Evolutionary conservation across 305 asterid genomes (phyloP), one percentile per base, ranked within the genome.

Genomic region (Nicotiana rustica): DNA sequence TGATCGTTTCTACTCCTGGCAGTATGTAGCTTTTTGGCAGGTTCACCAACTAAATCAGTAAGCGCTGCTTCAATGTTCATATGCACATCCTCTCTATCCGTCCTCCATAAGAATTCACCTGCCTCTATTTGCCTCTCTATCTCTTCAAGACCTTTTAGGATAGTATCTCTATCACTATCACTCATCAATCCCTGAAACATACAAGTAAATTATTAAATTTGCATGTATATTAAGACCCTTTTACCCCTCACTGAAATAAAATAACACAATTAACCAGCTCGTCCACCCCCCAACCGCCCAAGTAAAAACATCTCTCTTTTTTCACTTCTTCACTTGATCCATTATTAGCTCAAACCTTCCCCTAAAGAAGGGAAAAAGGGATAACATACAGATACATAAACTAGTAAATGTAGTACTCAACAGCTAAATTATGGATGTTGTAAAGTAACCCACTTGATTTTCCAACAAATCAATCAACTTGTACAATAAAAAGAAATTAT

Each of bases 21-120:
- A 60, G 99, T 96, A 84, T 96, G 99, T 44, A 96, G 98, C 91
- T 94, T 96, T 90, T 96, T 96, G 3, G 99, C 99, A 36, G 99
- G 94, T 88, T 96, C 99, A 6, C 99, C 99, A 81, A 96, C 92
- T 83, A 96, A 88, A 87, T 96, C 98, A 1, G 97, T 96, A 47
- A 96, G 99, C 0, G 98, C 91, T 52, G 99, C 99, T 89, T 96
- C 99, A 59, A 96, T 96, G 87, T 96, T 96, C 99, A 96, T 96
- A 86, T 94, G 99, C 81, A 96, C 99, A 79, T 96, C 99, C 91
- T 96, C 98, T 84, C 99, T 92, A 80, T 96, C 98, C 25, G 93
- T 91, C 92, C 98, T 90, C 99, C 99, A 96, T 19, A 83, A 86
- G 69, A 96, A 96, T 81, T 93, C 86, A 1, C 97, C 97, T 3